Evolutionary conservation across 2,329 filamentous ascomycete genomes (phyloP), one percentile per base, ranked within the genome.

Genomic region (Fusarium brevicatenulatum): DNA sequence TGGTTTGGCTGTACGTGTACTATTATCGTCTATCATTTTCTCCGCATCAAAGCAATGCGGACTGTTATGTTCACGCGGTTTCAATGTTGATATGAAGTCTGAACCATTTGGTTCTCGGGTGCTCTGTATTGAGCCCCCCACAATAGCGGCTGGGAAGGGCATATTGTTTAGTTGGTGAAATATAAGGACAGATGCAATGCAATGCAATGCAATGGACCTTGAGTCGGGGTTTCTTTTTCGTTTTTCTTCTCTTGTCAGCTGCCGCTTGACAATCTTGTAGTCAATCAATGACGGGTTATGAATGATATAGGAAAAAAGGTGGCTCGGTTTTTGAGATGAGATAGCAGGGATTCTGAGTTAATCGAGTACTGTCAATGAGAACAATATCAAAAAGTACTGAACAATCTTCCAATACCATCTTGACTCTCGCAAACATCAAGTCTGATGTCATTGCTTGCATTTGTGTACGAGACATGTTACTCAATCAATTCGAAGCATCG

Each of bases 1-100:
- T 74, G 58, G 62, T 50, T 56, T 70, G 50, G 68, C 56, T 76
- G 70, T 68, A 75, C 49, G 70, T 77, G 72, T 77, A 77, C 43
- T 66, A 73, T 56, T 70, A 63, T 69, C 40, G 46, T 64, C 70
- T 47, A 58, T 67, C 52, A 4, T 62, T 56, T 47, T 40, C 49
- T 62, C n/a, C 37, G 28, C 42, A 40, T 44, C 42, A 42, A 50
- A 49, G 36, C 46, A 49, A 71, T 39, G 46, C 50, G 50, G 58
- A 37, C 42, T 57, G 16, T 42, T 19, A 61, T 49, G 47, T 59
- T 55, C 36, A 59, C n/a, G 59, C 42, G 49, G 30, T 58, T 23
- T 40, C 36, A 39, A 53, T 49, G 43, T 55, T 60, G 53, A 40
- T 47, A 58, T 54, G 46, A 55, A 40, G 19, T 60, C 34, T 70